Evolutionary conservation across 768 basidiomycete species (phyloP).

Genomic region (Boletus subcaerulescens): DNA sequence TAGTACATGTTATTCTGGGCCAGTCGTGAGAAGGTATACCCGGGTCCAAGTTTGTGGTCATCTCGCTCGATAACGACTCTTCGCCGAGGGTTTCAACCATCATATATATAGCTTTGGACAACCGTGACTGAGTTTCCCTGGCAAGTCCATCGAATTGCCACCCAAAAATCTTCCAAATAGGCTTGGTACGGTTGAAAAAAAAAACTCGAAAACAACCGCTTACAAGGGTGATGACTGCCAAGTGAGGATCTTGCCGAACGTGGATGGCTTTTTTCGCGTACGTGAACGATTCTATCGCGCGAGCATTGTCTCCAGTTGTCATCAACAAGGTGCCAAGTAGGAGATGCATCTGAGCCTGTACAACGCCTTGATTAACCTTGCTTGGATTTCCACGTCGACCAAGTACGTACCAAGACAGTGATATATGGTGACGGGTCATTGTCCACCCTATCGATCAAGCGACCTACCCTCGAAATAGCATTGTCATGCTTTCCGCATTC

Average conservation of each 20-base stretch:
- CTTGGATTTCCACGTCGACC: too few relatives aligned
- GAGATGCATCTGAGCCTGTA: background rate
- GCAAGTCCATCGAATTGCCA: constrained; percentile 12
- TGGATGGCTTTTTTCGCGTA: background rate
- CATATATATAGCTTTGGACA: too few relatives aligned
- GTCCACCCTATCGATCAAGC: too few relatives aligned
- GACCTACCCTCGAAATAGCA: too few relatives aligned
- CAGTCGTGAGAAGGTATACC: too few relatives aligned
- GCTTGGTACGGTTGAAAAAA: background rate
- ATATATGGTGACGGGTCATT: too few relatives aligned
- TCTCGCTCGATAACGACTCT: too few relatives aligned
- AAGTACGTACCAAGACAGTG: too few relatives aligned
- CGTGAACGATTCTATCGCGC: background rate
- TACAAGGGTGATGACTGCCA: background rate
- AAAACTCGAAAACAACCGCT: accelerated
- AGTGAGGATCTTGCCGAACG: background rate
- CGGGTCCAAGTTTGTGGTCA: too few relatives aligned
- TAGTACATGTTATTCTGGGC: too few relatives aligned
- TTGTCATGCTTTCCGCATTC: background rate
- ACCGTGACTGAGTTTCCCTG: background rate
- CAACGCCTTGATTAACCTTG: background rate
- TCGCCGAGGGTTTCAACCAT: too few relatives aligned
- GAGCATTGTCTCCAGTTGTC: background rate
- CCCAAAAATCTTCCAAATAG: constrained; percentile 2
- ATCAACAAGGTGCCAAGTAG: background rate